Evolutionary conservation across 1,284 basidiomycete genomes (phyloP).

Genomic region (Taiwanofungus camphoratus): DNA sequence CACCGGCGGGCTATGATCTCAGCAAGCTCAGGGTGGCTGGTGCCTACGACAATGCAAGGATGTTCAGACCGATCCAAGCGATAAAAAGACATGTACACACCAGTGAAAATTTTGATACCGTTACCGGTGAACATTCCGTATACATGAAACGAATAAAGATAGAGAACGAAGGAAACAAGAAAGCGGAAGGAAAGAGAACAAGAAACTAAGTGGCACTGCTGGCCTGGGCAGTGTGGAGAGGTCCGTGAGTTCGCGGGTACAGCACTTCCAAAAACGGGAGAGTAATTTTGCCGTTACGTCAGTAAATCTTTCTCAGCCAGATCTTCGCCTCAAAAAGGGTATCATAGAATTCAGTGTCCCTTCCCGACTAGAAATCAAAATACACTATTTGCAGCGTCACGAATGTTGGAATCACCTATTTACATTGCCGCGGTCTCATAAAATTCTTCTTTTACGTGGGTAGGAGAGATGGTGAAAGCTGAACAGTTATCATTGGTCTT

Average conservation of each 20-base stretch:
- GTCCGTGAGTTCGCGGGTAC: not conserved
- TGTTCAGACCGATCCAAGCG: slow-evolving; percentile 8
- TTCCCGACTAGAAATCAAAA: no score
- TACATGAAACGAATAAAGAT: slow-evolving; percentile 27
- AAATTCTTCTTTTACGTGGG: no score
- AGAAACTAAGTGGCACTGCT: slow-evolving; percentile 1
- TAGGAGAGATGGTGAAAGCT: no score
- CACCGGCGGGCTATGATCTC: slow-evolving; percentile 92
- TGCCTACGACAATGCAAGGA: slow-evolving; percentile 44
- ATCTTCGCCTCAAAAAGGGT: not conserved
- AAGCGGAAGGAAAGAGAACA: slow-evolving; percentile 7
- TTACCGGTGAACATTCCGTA: slow-evolving; percentile 66
- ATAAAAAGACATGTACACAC: slow-evolving; percentile 40
- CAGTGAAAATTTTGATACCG: slow-evolving; percentile 89
- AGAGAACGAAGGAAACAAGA: slow-evolving; percentile 19
- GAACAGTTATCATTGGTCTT: no score
- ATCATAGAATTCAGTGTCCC: no score
- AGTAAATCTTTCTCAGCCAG: not conserved
- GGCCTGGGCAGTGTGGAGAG: slow-evolving; percentile 3
- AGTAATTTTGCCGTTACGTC: slow-evolving; percentile 3
- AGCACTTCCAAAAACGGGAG: not conserved
- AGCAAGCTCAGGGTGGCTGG: slow-evolving; percentile 94
- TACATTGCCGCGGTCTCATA: no score
- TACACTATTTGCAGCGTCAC: no score
- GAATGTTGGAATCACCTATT: no score